A percentile compares a stretch with the other conserved stretches of the same genome.
Conservation (phyloP, 495 filamentous ascomycete genomes). For the Neurospora sp. region DNA sequence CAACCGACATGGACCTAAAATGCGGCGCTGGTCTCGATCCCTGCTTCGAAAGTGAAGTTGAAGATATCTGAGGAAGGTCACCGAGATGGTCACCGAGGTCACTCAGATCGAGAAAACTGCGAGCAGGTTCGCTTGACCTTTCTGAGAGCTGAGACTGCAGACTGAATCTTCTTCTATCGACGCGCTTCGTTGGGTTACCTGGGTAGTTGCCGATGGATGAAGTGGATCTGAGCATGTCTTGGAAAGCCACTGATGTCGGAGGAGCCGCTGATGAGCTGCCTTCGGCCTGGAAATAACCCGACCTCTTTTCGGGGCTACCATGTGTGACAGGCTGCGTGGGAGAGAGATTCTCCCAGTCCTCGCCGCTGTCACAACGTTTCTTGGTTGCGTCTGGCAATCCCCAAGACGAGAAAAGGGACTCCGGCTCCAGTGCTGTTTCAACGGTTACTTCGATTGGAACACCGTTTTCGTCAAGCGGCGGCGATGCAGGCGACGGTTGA, state of each 20-base stretch:
- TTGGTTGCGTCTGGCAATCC: background rate
- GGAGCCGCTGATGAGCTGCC: background rate
- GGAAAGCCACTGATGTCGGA: background rate
- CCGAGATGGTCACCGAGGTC: background rate
- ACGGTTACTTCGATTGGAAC: background rate
- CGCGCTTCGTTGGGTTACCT: background rate
- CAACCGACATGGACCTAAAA: conserved; percentile 17
- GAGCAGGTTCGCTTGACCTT: background rate
- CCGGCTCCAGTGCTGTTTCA: conserved; percentile 14
- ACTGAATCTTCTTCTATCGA: conserved; percentile 10
- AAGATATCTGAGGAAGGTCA: conserved; percentile 13
- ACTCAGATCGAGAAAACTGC: conserved; percentile 2
- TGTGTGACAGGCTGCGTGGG: background rate
- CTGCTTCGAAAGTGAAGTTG: conserved; percentile 17
- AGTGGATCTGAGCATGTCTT: conserved; percentile 10
- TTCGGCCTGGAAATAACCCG: background rate
- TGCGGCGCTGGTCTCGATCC: conserved; percentile 19
- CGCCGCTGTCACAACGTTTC: background rate
- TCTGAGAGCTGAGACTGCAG: conserved; percentile 10
- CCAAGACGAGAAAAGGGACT: conserved; percentile 20
- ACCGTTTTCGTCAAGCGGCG: background rate
- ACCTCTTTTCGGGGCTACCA: background rate
- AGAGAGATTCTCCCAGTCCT: background rate
- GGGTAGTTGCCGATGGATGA: conserved; percentile 17
- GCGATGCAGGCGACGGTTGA: conserved; percentile 31